Evolutionary conservation across 164 flowering plant genomes (phyloP).

Genomic region (Liquidambar formosana): DNA sequence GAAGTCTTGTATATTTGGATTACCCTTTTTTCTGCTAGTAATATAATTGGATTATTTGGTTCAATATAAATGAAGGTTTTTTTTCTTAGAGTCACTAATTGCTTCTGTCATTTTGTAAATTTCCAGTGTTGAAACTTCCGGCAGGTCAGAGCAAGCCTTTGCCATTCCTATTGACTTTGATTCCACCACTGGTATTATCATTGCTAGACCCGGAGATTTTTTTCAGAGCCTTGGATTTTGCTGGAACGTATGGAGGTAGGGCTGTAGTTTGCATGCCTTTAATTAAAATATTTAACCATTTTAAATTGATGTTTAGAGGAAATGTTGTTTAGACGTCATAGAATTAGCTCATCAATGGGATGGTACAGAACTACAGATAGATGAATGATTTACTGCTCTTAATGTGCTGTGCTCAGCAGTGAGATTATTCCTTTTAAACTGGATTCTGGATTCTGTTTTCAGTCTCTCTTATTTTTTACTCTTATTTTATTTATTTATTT

Average conservation of each 20-base stretch:
- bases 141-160: conserved; percentile 64
- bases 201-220: conserved; percentile 91
- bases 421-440: not conserved
- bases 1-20: too few species aligned
- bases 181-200: conserved; percentile 78
- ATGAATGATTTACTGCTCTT: not conserved
- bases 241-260: conserved; percentile 98
- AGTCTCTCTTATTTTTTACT: not conserved
- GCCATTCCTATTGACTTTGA: conserved; percentile 69
- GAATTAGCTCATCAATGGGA: not conserved
- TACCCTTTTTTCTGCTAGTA: too few species aligned
- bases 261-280: not conserved
- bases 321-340: not conserved
- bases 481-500: too few species aligned
- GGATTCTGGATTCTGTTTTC: not conserved
- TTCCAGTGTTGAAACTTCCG: conserved; percentile 83
- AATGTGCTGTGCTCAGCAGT: not conserved
- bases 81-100: not conserved
- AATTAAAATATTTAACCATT: not conserved
- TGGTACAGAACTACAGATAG: not conserved
- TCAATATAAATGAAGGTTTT: not conserved
- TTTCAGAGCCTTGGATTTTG: conserved; percentile 95
- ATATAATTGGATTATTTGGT: not conserved
- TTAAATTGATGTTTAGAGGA: not conserved
- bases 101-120: conserved; percentile 2